Conservation (phyloP, 768 basidiomycete species). For the Auricularia sp. region DNA sequence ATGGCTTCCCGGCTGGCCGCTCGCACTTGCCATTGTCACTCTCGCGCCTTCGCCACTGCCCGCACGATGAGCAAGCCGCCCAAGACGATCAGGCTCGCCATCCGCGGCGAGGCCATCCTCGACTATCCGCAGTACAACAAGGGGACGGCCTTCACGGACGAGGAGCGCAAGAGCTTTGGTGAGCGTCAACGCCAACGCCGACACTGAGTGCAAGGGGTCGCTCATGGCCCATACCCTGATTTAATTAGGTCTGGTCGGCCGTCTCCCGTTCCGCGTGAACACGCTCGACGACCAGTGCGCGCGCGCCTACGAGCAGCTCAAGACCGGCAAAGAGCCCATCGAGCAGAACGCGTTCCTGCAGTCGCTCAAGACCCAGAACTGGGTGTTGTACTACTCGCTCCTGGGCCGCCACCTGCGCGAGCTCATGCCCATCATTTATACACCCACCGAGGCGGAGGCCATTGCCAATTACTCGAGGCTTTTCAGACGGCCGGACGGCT, state of each 20-base stretch:
- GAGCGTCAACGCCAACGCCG: not conserved
- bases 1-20: too few relatives aligned
- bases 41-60: too few relatives aligned
- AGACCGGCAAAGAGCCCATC: slow-evolving; percentile 27
- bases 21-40: too few relatives aligned
- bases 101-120: slow-evolving; percentile 55
- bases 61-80: not conserved
- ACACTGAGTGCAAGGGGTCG: not conserved
- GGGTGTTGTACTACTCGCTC: slow-evolving; percentile 70
- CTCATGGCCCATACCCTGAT: not conserved
- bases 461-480: slow-evolving; percentile 78
- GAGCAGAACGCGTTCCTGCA: slow-evolving; percentile 69
- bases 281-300: slow-evolving; percentile 66
- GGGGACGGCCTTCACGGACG: slow-evolving; percentile 62
- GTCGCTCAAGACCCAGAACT: slow-evolving; percentile 69
- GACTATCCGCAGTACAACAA: slow-evolving; percentile 63
- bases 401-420: slow-evolving; percentile 48
- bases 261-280: slow-evolving; percentile 42
- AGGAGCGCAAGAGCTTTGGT: slow-evolving; percentile 63
- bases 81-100: slow-evolving; percentile 25
- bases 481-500: slow-evolving; percentile 67
- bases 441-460: slow-evolving; percentile 74
- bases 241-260: slow-evolving; percentile 28
- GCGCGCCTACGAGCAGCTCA: slow-evolving; percentile 52
- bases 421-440: slow-evolving; percentile 67